A percentile compares a stretch with the other conserved stretches of the same genome.
phyloP scores from a whole-genome alignment of 805 yeast species.

The Candida ulmi region DNA sequence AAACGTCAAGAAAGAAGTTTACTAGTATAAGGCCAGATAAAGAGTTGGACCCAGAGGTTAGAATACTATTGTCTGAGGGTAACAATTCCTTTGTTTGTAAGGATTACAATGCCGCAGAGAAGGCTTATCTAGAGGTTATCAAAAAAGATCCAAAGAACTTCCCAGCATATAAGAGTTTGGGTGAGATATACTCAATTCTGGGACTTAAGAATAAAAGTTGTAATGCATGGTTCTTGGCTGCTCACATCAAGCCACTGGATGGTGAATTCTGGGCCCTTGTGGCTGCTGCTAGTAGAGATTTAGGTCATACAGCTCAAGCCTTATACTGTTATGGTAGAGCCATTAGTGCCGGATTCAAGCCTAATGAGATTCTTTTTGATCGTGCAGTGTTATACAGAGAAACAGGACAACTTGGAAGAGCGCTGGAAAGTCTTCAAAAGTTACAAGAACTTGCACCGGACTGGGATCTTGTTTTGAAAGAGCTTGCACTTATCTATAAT shows the following conservation, averaged over 20 bases:
- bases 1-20: slow-evolving; percentile 27
- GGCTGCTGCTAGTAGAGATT: slow-evolving; percentile 57
- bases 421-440: slow-evolving; percentile 65
- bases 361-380: slow-evolving; percentile 52
- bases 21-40: slow-evolving; percentile 28
- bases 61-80: slow-evolving; percentile 60
- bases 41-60: slow-evolving; percentile 68
- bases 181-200: slow-evolving; percentile 70
- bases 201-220: slow-evolving; percentile 70
- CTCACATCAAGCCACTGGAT: slow-evolving; percentile 71
- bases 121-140: slow-evolving; percentile 62
- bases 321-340: slow-evolving; percentile 72
- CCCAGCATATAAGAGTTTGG: slow-evolving; percentile 82
- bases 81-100: slow-evolving; percentile 72
- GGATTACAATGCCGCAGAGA: slow-evolving; percentile 54
- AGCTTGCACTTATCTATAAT: slow-evolving; percentile 48
- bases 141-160: slow-evolving; percentile 71
- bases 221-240: slow-evolving; percentile 76
- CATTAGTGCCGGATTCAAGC: slow-evolving; percentile 40
- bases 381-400: slow-evolving; percentile 65
- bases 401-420: slow-evolving; percentile 61
- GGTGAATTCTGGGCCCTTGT: slow-evolving; percentile 73
- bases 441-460: slow-evolving; percentile 52
- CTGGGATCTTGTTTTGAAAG: slow-evolving; percentile 55
- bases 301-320: slow-evolving; percentile 72